Conservation (phyloP, 352 stramenopile genomes). For the Vaucheria bursata region DNA sequence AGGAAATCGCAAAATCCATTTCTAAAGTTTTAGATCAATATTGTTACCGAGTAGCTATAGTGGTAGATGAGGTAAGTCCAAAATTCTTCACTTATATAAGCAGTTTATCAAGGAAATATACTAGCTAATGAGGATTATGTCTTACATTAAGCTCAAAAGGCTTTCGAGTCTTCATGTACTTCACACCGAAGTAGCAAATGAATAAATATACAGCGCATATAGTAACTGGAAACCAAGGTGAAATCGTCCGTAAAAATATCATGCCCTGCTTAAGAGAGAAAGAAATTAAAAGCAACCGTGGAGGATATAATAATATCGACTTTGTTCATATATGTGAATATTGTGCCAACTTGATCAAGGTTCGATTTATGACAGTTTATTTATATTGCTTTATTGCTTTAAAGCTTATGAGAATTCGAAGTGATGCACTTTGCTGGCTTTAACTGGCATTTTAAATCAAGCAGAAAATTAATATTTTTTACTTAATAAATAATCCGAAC, state of each 20-base stretch:
- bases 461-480: neutral
- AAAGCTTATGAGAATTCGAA: neutral
- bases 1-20: too few relatives aligned
- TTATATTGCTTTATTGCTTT: neutral
- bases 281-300: too few relatives aligned
- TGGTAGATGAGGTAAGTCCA: too few relatives aligned
- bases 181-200: constrained; percentile 39
- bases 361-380: neutral
- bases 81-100: too few relatives aligned
- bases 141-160: constrained; percentile 15
- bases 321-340: too few relatives aligned
- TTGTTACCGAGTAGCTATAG: too few relatives aligned
- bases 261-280: neutral
- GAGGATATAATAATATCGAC: too few relatives aligned
- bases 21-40: too few relatives aligned
- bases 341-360: neutral
- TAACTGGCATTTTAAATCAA: neutral
- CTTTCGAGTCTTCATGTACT: constrained; percentile 48
- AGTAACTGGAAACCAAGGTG: constrained; percentile 35
- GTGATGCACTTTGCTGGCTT: neutral
- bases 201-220: constrained; percentile 32
- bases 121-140: neutral
- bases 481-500: neutral
- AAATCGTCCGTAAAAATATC: neutral
- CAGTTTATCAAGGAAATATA: too few relatives aligned